A percentile compares a stretch with the other conserved stretches of the same genome.
Conservation (phyloP, 2,329 filamentous ascomycete genomes). For the Trichoderma atrobrunneum region DNA sequence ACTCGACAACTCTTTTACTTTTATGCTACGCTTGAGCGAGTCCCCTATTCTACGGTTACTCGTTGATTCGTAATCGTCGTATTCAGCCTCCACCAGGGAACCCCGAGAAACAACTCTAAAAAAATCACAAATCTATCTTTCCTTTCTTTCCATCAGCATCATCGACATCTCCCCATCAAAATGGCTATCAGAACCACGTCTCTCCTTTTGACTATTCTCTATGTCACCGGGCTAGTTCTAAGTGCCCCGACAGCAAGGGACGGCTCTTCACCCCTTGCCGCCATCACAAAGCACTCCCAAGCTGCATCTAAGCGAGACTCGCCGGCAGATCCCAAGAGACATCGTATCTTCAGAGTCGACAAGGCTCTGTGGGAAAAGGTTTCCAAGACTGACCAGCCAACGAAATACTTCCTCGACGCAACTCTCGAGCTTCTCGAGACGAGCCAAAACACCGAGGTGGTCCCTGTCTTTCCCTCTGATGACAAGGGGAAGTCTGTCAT, state of each 20-base stretch:
- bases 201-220: slow-evolving; percentile 10
- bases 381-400: neutral
- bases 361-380: neutral
- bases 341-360: slow-evolving; percentile 17
- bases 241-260: slow-evolving; percentile 11
- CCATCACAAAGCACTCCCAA: neutral
- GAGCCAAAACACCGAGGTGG: neutral
- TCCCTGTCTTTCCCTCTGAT: slow-evolving; percentile 22
- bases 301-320: neutral
- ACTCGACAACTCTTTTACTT: neutral
- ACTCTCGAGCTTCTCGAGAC: slow-evolving; percentile 19
- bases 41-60: neutral
- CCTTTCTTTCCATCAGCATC: neutral
- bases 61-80: neutral
- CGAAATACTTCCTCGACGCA: slow-evolving; percentile 13
- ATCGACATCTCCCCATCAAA: neutral
- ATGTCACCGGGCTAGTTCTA: slow-evolving; percentile 15
- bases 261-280: neutral
- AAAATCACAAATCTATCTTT: neutral
- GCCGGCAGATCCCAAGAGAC: neutral
- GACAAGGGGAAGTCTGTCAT: slow-evolving; percentile 16
- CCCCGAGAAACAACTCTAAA: neutral
- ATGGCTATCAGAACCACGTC: slow-evolving; percentile 2
- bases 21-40: too few species aligned
- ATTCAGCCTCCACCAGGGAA: neutral